Percentiles rank a stretch among this genome's conserved stretches.
Evolutionary conservation across 116 monocot species (phyloP).

Genomic region (Trichopus zeylanicus): DNA sequence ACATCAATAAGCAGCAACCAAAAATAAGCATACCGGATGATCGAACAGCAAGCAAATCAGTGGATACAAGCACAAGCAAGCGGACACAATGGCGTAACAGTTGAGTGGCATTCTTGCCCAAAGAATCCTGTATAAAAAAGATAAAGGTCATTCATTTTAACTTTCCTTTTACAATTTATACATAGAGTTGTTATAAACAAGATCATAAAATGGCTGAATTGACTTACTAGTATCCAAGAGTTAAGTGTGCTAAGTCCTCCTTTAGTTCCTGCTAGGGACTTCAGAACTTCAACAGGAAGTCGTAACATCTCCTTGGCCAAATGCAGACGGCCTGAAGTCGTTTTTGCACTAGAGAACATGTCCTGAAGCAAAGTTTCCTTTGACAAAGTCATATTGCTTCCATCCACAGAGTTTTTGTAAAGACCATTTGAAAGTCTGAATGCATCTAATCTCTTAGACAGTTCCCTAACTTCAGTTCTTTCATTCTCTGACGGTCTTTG

Average conservation of each 20-base stretch:
- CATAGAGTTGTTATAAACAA: not conserved
- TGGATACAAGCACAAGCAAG: constrained; percentile 89
- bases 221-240: constrained; percentile 93
- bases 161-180: not conserved
- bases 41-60: constrained; percentile 88
- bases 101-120: constrained; percentile 98
- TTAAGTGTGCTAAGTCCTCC: constrained; percentile 75
- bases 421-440: constrained; percentile 43
- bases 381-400: constrained; percentile 12
- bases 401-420: constrained; percentile 37
- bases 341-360: constrained; percentile 81
- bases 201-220: constrained; percentile 6
- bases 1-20: not conserved
- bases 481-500: constrained; percentile 59
- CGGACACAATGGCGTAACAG: constrained; percentile 97
- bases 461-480: constrained; percentile 76
- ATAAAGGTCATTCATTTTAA: constrained; percentile 5
- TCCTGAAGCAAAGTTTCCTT: constrained; percentile 65
- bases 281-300: constrained; percentile 69
- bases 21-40: constrained; percentile 62
- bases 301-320: constrained; percentile 81
- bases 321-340: constrained; percentile 78
- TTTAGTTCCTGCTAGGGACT: constrained; percentile 81
- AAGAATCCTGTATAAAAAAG: constrained; percentile 62
- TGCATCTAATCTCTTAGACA: constrained; percentile 71